Evolutionary conservation across 176 grass and related monocot species (phyloP).

Genomic region (Triticum urartu): DNA sequence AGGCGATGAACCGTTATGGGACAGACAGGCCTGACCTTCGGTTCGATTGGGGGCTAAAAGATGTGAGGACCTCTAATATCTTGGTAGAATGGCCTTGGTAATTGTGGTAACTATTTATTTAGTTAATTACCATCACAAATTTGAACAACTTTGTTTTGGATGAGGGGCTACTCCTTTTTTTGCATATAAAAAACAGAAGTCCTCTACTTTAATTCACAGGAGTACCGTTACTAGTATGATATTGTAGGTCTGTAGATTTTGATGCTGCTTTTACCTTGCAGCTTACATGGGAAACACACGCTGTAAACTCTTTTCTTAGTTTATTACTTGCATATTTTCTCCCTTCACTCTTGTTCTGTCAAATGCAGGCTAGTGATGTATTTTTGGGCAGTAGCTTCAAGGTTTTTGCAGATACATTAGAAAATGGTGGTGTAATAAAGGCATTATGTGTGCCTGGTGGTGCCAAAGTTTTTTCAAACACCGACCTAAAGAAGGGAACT

Average conservation of each 20-base stretch:
- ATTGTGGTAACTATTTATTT: slow-evolving; percentile 11
- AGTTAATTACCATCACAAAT: neutral
- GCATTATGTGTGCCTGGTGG: slow-evolving; percentile 70
- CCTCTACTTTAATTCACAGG: neutral
- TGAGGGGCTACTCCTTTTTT: neutral
- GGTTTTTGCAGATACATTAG: slow-evolving; percentile 85
- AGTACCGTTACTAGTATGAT: neutral
- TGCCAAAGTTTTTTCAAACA: slow-evolving; percentile 86
- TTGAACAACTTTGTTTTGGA: neutral
- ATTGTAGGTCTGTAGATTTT: neutral
- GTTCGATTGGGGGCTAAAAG: slow-evolving; percentile 82
- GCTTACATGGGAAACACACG: neutral
- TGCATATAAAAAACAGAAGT: neutral
- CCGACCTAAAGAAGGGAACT: slow-evolving; percentile 90
- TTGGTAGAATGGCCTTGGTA: slow-evolving; percentile 16
- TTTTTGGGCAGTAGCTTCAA: slow-evolving; percentile 78
- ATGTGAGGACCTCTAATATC: slow-evolving; percentile 61
- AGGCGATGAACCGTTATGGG: slow-evolving; percentile 86
- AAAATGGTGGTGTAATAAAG: slow-evolving; percentile 76
- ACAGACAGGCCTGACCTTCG: slow-evolving; percentile 97
- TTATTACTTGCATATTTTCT: slow-evolving; percentile 14
- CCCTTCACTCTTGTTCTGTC: slow-evolving; percentile 12
- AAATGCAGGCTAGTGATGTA: slow-evolving; percentile 73
- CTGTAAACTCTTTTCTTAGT: neutral
- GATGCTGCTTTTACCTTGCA: neutral